phyloP scores from a whole-genome alignment of 805 yeast species.

The Nakazawaea anatomiae region DNA sequence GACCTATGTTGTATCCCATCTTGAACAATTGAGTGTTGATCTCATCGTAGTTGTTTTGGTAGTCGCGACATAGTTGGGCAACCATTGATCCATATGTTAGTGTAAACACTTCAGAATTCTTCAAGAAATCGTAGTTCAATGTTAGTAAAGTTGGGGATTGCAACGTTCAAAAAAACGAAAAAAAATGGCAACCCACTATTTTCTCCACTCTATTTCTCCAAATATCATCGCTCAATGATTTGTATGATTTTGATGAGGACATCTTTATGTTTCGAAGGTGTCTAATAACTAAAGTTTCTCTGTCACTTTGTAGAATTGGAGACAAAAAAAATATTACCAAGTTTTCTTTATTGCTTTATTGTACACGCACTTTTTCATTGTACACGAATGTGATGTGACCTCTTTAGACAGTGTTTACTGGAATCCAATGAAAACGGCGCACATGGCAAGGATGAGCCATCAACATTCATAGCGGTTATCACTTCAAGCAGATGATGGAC shows the following conservation, averaged over 20 bases:
- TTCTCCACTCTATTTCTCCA: conserved; percentile 89
- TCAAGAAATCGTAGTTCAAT: not conserved
- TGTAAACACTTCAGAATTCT: conserved; percentile 92
- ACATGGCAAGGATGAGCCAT: no score
- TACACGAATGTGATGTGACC: no score
- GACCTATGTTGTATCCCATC: conserved; percentile 95
- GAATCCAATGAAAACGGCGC: no score
- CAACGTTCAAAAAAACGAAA: no score
- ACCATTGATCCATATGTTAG: conserved; percentile 93
- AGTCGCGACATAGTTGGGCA: conserved; percentile 83
- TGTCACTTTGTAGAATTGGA: not conserved
- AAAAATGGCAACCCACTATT: conserved; percentile 43
- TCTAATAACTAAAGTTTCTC: not conserved
- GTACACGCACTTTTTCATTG: no score
- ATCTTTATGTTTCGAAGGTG: not conserved
- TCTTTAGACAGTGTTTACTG: no score
- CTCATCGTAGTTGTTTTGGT: conserved; percentile 62
- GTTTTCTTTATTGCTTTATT: no score
- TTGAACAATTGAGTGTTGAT: conserved; percentile 81
- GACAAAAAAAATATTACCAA: no score
- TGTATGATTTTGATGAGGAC: conserved; percentile 29
- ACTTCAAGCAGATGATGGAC: no score
- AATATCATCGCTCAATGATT: conserved; percentile 72
- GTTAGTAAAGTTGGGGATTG: no score
- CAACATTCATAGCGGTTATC: no score